A percentile compares a stretch with the other conserved stretches of the same genome.
These are phyloP conservation scores for Isabelozyma pseudorhagii DNA, from an alignment of 805 yeast species.

Conservation along the genomic window DNA sequence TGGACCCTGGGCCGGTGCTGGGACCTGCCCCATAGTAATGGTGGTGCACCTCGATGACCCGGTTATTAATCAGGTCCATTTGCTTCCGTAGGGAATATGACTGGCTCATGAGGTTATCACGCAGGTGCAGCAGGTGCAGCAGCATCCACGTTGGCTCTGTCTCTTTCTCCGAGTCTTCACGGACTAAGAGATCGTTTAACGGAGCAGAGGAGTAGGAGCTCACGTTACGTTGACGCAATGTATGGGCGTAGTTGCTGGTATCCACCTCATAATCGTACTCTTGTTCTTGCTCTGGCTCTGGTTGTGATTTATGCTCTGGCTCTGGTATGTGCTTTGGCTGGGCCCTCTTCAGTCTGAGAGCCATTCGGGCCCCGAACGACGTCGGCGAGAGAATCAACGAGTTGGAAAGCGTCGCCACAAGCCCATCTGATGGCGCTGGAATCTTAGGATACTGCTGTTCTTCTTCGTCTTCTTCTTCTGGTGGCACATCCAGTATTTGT, in stretches of 20 bases:
- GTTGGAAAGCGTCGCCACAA: not conserved
- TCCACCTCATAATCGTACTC: slow-evolving; percentile 7
- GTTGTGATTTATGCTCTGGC: not conserved
- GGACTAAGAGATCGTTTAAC: not conserved
- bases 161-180: not conserved
- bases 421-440: not conserved
- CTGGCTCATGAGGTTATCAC: not conserved
- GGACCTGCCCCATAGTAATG: slow-evolving; percentile 31
- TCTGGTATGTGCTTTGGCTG: too few species aligned
- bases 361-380: slow-evolving; percentile 38
- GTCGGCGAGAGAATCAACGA: slow-evolving; percentile 33
- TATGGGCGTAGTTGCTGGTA: not conserved
- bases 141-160: not conserved
- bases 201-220: not conserved
- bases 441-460: not conserved
- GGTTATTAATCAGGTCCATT: not conserved
- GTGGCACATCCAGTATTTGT: slow-evolving; percentile 1
- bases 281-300: slow-evolving; percentile 5
- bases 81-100: not conserved
- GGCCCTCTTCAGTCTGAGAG: slow-evolving; percentile 16
- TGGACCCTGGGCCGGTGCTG: not conserved
- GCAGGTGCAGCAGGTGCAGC: not conserved
- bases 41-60: slow-evolving; percentile 36
- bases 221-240: not conserved
- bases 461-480: not conserved